Evolutionary conservation across 176 grass and related monocot species (phyloP).

Genomic region (Carex myosuroides): DNA sequence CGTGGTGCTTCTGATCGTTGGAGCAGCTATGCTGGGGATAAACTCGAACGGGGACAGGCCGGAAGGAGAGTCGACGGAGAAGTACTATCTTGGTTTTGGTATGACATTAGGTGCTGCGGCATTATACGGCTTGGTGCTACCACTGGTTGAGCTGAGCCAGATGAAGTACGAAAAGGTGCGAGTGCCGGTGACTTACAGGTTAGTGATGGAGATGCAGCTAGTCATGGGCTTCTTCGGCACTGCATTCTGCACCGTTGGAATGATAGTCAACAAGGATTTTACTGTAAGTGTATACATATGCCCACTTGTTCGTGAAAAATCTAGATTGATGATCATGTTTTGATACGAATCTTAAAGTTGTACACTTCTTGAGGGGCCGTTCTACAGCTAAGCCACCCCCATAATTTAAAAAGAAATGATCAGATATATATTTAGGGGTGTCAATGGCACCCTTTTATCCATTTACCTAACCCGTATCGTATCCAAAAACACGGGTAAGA

Average conservation of each 20-base stretch:
- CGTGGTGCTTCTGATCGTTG: conserved; percentile 55
- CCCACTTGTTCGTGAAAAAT: not conserved
- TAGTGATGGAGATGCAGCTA: conserved; percentile 86
- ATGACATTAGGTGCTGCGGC: conserved; percentile 58
- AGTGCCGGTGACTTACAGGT: conserved; percentile 37
- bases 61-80: conserved; percentile 28
- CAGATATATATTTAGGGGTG: no score
- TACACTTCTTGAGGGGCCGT: no score
- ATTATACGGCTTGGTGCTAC: conserved; percentile 47
- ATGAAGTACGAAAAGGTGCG: conserved; percentile 33
- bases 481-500: no score
- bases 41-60: conserved; percentile 43
- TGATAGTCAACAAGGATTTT: conserved; percentile 70
- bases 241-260: conserved; percentile 44
- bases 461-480: no score
- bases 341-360: no score
- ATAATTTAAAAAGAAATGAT: no score
- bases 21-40: conserved; percentile 57
- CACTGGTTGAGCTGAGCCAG: conserved; percentile 64
- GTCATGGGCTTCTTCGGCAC: conserved; percentile 57
- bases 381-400: no score
- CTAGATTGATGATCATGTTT: no score
- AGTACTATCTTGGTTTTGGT: conserved; percentile 58
- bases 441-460: no score
- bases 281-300: conserved; percentile 29